These are phyloP conservation scores for Erysiphe pulchra DNA, from an alignment of 2,329 filamentous ascomycete genomes.

Conservation along the genomic window DNA sequence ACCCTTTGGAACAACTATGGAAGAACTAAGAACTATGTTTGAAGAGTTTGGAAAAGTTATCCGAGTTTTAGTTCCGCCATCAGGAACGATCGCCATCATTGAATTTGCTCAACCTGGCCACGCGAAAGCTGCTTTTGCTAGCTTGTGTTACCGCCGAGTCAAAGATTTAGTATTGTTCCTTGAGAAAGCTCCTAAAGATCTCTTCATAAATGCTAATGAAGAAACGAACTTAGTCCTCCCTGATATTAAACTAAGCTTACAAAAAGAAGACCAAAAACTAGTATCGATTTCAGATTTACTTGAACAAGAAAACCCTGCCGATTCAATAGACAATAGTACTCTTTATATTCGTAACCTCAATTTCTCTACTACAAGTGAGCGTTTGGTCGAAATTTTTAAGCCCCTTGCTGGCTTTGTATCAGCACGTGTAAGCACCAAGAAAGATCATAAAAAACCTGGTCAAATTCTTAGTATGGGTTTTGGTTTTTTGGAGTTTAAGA, in stretches of 20 bases:
- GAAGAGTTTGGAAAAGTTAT: slow-evolving; percentile 46
- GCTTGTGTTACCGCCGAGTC: slow-evolving; percentile 69
- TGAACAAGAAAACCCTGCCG: slow-evolving; percentile 24
- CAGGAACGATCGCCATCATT: slow-evolving; percentile 79
- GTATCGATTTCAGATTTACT: slow-evolving; percentile 44
- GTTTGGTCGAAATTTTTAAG: slow-evolving; percentile 52
- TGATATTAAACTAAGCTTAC: too few relatives aligned
- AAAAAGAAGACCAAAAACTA: slow-evolving; percentile 1
- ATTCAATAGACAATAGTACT: slow-evolving; percentile 43
- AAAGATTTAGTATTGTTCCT: slow-evolving; percentile 80
- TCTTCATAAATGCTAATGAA: slow-evolving; percentile 26
- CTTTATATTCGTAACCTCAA: slow-evolving; percentile 86
- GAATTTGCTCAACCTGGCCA: slow-evolving; percentile 61
- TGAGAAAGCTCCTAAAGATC: slow-evolving; percentile 69
- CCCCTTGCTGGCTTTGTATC: slow-evolving; percentile 71
- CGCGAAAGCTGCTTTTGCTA: slow-evolving; percentile 60
- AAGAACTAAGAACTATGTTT: slow-evolving; percentile 26
- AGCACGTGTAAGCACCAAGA: slow-evolving; percentile 77
- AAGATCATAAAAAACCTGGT: slow-evolving; percentile 70
- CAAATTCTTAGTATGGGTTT: slow-evolving; percentile 91
- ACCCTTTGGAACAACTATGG: slow-evolving; percentile 35
- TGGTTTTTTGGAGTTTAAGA: slow-evolving; percentile 75
- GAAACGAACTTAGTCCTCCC: slow-evolving; percentile 1
- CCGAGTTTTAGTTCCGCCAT: slow-evolving; percentile 72
- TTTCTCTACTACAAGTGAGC: slow-evolving; percentile 61